Evolutionary conservation across 805 yeast genomes (phyloP), one percentile per base, ranked within the genome.

Genomic region (Kluyveromyces siamensis): DNA sequence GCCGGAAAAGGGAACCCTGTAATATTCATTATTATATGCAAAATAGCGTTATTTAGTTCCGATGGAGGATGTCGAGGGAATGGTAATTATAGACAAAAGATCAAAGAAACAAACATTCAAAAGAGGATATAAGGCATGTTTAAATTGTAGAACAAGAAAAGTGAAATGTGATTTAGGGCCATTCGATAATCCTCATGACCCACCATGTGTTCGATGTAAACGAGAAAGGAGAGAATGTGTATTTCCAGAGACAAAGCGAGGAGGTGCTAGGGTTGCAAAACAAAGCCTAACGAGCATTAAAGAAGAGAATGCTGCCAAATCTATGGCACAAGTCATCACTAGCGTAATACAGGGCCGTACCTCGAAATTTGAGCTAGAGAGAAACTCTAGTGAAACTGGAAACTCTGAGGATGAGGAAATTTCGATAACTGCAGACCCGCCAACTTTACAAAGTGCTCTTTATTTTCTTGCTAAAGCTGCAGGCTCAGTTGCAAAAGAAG

Each of bases 131-230:
- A 75, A 79, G 52, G 97, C 97, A 1, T 90, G 98, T 59, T 66
- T 86, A 44, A 86, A 81, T 66, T 90, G 98, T 62, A 76, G 96
- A 16, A 77, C 81, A 7, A 75, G 95, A 40, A 91, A 90, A 59
- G 87, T 87, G 40, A 81, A 81, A 58, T 90, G 98, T 69, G 95
- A 88, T 61, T 68, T 90, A 55, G 96, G 96, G 2, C 79, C 82
- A 9, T 77, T 81, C 8, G 83, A 80, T 45, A 74, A 75, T 51
- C 95, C 95, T 0, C 72, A 73, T 41, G 80, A 79, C 5, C 93
- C 95, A 2, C 93, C 95, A 3, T 90, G 98, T 72, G 82, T 79
- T 2, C 69, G 97, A 45, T 90, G 98, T 59, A 74, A 76, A 51
- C 73, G 97, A 41, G 96, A 90, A 60, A 72, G 95, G 14, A 79